A percentile compares a stretch with the other conserved stretches of the same genome.
Evolutionary conservation across 2,329 filamentous ascomycete genomes (phyloP).

Genomic region (Neophaeococcomyces aloes): DNA sequence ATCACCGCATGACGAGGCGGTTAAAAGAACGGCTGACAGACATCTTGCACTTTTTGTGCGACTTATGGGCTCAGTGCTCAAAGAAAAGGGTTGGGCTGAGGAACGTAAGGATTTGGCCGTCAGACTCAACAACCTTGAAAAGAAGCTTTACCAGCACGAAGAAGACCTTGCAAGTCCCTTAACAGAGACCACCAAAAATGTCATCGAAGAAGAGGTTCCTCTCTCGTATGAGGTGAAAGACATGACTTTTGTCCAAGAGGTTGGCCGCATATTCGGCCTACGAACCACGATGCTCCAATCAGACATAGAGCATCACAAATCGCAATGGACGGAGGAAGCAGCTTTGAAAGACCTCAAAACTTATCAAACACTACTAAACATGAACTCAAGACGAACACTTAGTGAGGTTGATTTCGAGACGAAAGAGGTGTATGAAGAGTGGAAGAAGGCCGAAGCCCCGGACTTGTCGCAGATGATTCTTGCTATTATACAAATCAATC

Average conservation of each 20-base stretch:
- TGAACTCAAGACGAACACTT: conserved; percentile 66
- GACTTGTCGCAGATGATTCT: conserved; percentile 90
- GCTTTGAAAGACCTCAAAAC: conserved; percentile 84
- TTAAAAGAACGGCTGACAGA: conserved; percentile 84
- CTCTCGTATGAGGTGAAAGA: conserved; percentile 90
- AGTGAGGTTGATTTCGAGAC: conserved; percentile 78
- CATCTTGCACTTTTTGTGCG: conserved; percentile 92
- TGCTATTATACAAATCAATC: conserved; percentile 75
- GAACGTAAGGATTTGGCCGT: conserved; percentile 75
- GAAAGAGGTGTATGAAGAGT: conserved; percentile 76
- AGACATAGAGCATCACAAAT: conserved; percentile 73
- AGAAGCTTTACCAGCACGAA: conserved; percentile 86
- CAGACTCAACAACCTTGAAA: conserved; percentile 72
- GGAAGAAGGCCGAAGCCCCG: conserved; percentile 81
- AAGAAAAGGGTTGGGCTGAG: conserved; percentile 72
- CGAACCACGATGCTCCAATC: conserved; percentile 69
- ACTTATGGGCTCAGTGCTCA: conserved; percentile 67
- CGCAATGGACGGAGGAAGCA: conserved; percentile 80
- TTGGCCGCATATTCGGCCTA: conserved; percentile 76
- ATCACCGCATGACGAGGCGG: conserved; percentile 67
- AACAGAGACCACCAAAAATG: conserved; percentile 44
- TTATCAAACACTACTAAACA: conserved; percentile 80
- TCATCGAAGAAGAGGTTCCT: conserved; percentile 70
- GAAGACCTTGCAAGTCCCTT: conserved; percentile 63
- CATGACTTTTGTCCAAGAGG: conserved; percentile 84